Evolutionary conservation across 345 rosid genomes (phyloP), one percentile per base, ranked within the genome.

Genomic region (Erucastrum elatum): DNA sequence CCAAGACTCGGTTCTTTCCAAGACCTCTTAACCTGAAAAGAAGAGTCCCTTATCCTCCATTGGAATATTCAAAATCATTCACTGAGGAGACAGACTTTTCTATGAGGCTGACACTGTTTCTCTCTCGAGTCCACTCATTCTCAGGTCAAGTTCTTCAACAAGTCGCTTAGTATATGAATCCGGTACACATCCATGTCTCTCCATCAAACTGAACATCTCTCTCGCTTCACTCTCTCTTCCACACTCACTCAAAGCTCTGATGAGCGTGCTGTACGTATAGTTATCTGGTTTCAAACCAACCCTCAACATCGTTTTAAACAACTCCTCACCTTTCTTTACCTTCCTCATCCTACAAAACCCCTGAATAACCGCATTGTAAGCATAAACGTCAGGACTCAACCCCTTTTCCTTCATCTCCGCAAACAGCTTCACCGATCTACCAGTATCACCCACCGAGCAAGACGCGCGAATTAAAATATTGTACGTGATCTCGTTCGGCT

Each of bases 401-500:
- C 97, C 90, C 44, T 79, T 85, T 58, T 74, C 84, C 79, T 84
- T 85, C 96, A 91, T 95, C 80, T 85, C 81, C 67, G 71, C 79
- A 65, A 91, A 73, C 73, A 90, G 84, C 78, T 75, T 84, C 85
- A 84, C 39, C 31, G 97, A 84, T 74, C 87, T 84, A 59, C 75
- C 74, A 49, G 80, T 81, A 85, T 89, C 88, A n/a, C 98, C 91
- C 2, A 49, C 56, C 10, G 73, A 68, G 81, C 92, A 89, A 44
- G 86, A 76, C 9, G 89, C 86, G 5, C 84, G 96, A 58, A 91
- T 84, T 49, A 95, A 31, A 55, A 87, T 89, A 76, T 90, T 89
- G 82, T 91, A 90, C 17, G 88, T 91, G 71, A 89, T 84, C 72
- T 83, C 83, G 77, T 85, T 95, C 56, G 96, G 97, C 76, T 86